Conservation (phyloP, 208 protist genomes). For the Phytomonas sp. region DNA sequence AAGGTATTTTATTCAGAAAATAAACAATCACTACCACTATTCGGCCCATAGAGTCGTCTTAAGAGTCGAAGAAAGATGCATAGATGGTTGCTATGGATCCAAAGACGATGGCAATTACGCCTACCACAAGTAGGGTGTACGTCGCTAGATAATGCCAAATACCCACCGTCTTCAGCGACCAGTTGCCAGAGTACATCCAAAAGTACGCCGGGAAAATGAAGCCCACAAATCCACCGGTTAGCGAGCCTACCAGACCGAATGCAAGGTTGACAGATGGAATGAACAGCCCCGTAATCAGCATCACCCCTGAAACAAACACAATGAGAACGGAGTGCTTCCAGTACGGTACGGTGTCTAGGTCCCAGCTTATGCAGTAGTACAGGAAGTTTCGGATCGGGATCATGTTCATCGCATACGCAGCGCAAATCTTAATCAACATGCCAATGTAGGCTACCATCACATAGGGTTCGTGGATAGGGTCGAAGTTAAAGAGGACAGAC, state of each 20-base stretch:
- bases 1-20: no score
- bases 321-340: slow-evolving; percentile 50
- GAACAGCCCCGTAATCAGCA: slow-evolving; percentile 50
- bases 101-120: slow-evolving; percentile 63
- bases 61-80: slow-evolving; percentile 17
- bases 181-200: slow-evolving; percentile 63
- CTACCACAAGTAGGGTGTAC: slow-evolving; percentile 34
- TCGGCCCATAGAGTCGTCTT: no score
- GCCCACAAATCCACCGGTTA: slow-evolving; percentile 63
- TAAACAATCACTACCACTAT: no score
- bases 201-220: slow-evolving; percentile 74
- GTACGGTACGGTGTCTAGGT: slow-evolving; percentile 55
- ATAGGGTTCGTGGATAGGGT: slow-evolving; percentile 43
- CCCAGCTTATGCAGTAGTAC: slow-evolving; percentile 47
- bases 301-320: slow-evolving; percentile 20
- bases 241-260: slow-evolving; percentile 55
- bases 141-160: slow-evolving; percentile 30
- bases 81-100: slow-evolving; percentile 49
- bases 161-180: slow-evolving; percentile 39
- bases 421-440: slow-evolving; percentile 60
- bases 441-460: slow-evolving; percentile 66
- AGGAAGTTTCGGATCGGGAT: slow-evolving; percentile 45
- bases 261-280: slow-evolving; percentile 65
- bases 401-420: slow-evolving; percentile 56
- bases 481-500: slow-evolving; percentile 47